These are phyloP conservation scores for Lanmaoa pseudosensibilis DNA, from an alignment of 768 basidiomycete species.

Conservation along the genomic window DNA sequence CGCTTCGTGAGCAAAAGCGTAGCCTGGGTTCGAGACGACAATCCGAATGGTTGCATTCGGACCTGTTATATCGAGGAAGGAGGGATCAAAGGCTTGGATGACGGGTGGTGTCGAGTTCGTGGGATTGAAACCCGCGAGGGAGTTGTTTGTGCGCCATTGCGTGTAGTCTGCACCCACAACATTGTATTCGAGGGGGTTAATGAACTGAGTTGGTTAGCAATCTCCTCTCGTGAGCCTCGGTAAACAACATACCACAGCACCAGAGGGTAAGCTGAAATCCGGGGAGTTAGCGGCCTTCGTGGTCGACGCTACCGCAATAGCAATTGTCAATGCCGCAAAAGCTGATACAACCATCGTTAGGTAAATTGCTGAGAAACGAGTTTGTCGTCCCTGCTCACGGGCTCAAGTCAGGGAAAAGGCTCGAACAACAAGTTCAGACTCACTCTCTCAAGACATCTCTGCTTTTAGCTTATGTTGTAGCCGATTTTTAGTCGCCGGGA, in stretches of 20 bases:
- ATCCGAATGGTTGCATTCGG: conserved; percentile 57
- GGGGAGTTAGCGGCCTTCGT: background rate
- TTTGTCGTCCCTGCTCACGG: background rate
- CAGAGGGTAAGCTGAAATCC: conserved; percentile 14
- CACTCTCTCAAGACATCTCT: background rate
- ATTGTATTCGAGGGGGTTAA: conserved; percentile 51
- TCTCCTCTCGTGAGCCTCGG: background rate
- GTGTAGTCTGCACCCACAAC: conserved; percentile 48
- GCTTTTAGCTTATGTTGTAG: background rate
- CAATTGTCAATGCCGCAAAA: background rate
- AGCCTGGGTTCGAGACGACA: conserved; percentile 59
- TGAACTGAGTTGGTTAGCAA: conserved; percentile 36
- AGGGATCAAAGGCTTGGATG: conserved; percentile 54
- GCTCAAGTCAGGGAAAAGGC: background rate
- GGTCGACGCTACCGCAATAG: background rate
- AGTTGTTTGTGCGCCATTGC: conserved; percentile 37
- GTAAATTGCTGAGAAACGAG: background rate
- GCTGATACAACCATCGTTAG: conserved; percentile 4
- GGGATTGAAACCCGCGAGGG: conserved; percentile 54
- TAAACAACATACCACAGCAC: conserved; percentile 18
- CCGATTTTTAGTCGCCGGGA: background rate
- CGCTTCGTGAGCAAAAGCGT: conserved; percentile 81
- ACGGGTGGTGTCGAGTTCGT: conserved; percentile 38
- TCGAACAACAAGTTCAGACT: background rate
- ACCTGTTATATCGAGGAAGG: too few species aligned